Percentiles rank a stretch among this genome's conserved stretches.
Conservation (phyloP, 257 asterid genomes). For the Linaria vulgaris region DNA sequence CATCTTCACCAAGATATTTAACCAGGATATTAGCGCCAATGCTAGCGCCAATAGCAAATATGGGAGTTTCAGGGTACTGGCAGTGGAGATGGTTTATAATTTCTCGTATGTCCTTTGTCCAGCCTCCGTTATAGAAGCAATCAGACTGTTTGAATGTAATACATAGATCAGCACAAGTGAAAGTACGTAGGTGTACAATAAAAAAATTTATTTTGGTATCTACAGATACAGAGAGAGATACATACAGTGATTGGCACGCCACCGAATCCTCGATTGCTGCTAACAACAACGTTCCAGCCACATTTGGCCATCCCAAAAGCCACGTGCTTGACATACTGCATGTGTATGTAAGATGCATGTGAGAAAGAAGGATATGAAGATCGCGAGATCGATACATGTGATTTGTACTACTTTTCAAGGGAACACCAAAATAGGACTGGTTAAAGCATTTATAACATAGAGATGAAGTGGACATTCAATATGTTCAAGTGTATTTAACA, state of each 20-base stretch:
- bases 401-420: too few species aligned
- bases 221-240: background rate
- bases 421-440: too few species aligned
- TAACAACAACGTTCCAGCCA: slow-evolving; percentile 53
- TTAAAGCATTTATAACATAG: too few species aligned
- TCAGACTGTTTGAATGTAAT: slow-evolving; percentile 47
- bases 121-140: slow-evolving; percentile 58
- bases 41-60: slow-evolving; percentile 55
- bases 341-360: background rate
- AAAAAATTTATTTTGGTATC: too few species aligned
- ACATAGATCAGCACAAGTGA: background rate
- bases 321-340: slow-evolving; percentile 60
- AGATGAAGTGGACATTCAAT: too few species aligned
- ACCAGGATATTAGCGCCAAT: slow-evolving; percentile 69
- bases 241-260: slow-evolving; percentile 66
- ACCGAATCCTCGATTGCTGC: slow-evolving; percentile 68
- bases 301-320: slow-evolving; percentile 44
- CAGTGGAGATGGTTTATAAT: slow-evolving; percentile 46
- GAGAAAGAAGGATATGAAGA: too few species aligned
- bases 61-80: slow-evolving; percentile 54
- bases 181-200: background rate
- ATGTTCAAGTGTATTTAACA: too few species aligned
- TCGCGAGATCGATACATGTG: too few species aligned
- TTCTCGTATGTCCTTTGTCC: slow-evolving; percentile 56
- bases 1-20: slow-evolving; percentile 71